Percentiles rank a stretch among this genome's conserved stretches.
Evolutionary conservation across 2,329 filamentous ascomycete species (phyloP).

Genomic region (Nemania bipapillata): DNA sequence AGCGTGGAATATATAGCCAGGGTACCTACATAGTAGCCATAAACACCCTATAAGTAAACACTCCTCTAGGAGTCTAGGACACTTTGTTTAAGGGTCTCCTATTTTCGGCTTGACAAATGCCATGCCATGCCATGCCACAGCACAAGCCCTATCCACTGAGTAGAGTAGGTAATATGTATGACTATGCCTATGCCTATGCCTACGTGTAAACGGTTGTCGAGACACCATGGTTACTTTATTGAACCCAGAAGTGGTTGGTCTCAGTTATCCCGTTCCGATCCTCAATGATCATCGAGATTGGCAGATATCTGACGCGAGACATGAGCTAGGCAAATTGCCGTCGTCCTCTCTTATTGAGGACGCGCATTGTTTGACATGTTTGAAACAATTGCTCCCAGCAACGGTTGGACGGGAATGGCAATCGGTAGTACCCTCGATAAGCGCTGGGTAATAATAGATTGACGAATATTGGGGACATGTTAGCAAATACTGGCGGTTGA

Average conservation of each 20-base stretch:
- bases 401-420: constrained; percentile 23
- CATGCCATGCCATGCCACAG: constrained; percentile 30
- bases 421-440: constrained; percentile 19
- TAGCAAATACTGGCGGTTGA: constrained; percentile 35
- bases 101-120: constrained; percentile 35
- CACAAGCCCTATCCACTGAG: background rate
- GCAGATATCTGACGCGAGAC: constrained; percentile 20
- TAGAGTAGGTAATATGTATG: background rate
- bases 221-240: constrained; percentile 14
- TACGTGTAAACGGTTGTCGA: constrained; percentile 1
- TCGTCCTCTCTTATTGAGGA: constrained; percentile 3
- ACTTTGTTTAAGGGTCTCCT: constrained; percentile 17
- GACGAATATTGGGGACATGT: constrained; percentile 20
- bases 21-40: constrained; percentile 22
- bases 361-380: constrained; percentile 27
- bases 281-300: constrained; percentile 26
- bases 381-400: constrained; percentile 31
- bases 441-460: constrained; percentile 32
- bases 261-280: constrained; percentile 15
- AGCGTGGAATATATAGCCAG: constrained; percentile 16
- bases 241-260: constrained; percentile 1
- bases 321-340: constrained; percentile 15
- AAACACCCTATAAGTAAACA: too few relatives aligned
- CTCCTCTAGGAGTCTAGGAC: constrained; percentile 11
- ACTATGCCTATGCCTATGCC: background rate